Evolutionary conservation across 2,329 filamentous ascomycete genomes (phyloP), one percentile per base, ranked within the genome.

Genomic region (Fusarium sp.): DNA sequence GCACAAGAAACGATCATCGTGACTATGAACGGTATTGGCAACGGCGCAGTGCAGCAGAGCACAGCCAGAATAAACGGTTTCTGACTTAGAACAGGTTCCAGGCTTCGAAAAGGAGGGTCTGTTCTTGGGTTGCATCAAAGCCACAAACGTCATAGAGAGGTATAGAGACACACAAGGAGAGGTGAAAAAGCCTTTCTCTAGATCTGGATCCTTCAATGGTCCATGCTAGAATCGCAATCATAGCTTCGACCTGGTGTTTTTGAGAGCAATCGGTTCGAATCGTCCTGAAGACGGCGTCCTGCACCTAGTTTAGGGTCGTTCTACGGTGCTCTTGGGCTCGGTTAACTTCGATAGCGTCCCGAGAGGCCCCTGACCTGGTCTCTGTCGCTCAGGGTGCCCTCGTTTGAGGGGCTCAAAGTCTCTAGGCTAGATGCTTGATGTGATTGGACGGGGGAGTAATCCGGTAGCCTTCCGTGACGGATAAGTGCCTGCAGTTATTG

Each of bases 381-480:
- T 40, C 42, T 34, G 45, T 53, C 46, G 55, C 38, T 56, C 57
- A 65, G 68, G 55, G 65, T 56, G 46, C 54, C 58, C 63, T 59
- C 62, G 59, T 15, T 54, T 55, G 49, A 46, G 49, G 50, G 42
- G 49, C 51, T 29, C 20, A 20, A 51, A 38, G 34, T n/a, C 34
- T 38, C 18, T 38, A 7, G 34, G 24, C 14, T 34, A 22, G 15
- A n/a, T 42, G 32, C 22, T 34, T 49, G 24, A 15, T 52, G 24
- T 50, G 63, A 62, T 72, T 72, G 68, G 68, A 44, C 61, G 65
- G 59, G 50, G 56, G 63, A 42, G 34, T 32, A 40, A 30, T 27
- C 54, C 54, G 47, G 59, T 42, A 57, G 40, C 57, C 64, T 57
- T 63, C 56, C 70, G 67, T 45, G 52, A 50, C 61, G 63, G 59